A percentile compares a stretch with the other conserved stretches of the same genome.
phyloP scores from a whole-genome alignment of 495 filamentous ascomycete genomes.

The Cenococcum geophilum region DNA sequence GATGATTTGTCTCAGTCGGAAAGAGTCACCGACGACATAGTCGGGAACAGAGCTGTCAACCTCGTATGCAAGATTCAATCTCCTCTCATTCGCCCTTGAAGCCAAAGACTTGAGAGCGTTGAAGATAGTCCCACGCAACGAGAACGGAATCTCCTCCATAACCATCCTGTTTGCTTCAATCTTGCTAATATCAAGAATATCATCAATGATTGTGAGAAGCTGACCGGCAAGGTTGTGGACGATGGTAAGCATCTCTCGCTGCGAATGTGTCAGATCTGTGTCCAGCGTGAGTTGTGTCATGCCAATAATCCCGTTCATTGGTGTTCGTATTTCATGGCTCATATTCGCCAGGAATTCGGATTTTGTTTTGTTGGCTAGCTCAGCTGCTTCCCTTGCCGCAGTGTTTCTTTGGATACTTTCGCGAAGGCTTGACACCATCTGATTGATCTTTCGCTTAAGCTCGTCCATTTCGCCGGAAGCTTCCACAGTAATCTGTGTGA shows the following conservation, averaged over 20 bases:
- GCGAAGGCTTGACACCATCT: slow-evolving; percentile 93
- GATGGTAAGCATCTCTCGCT: slow-evolving; percentile 97
- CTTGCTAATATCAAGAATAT: slow-evolving; percentile 98
- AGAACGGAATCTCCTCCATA: slow-evolving; percentile 97
- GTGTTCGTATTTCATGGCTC: slow-evolving; percentile 97
- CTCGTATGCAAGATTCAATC: slow-evolving; percentile 86
- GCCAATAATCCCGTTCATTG: slow-evolving; percentile 81
- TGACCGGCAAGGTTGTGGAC: slow-evolving; percentile 97
- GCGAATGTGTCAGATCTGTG: slow-evolving; percentile 88
- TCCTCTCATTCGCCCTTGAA: slow-evolving; percentile 96
- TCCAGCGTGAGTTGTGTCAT: slow-evolving; percentile 98
- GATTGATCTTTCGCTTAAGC: slow-evolving; percentile 97
- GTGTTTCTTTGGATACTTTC: slow-evolving; percentile 98
- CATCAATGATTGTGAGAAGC: slow-evolving; percentile 95
- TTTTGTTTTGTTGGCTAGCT: slow-evolving; percentile 96
- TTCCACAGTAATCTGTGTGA: slow-evolving; percentile 95
- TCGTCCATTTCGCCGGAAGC: slow-evolving; percentile 99
- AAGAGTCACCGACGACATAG: slow-evolving; percentile 94
- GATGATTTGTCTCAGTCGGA: slow-evolving; percentile 93
- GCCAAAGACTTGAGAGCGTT: slow-evolving; percentile 94
- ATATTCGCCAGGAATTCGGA: slow-evolving; percentile 99
- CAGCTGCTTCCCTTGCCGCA: slow-evolving; percentile 91
- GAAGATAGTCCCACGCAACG: slow-evolving; percentile 90
- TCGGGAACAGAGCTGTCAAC: slow-evolving; percentile 93
- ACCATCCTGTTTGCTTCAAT: slow-evolving; percentile 99